Evolutionary conservation across 352 stramenopile species (phyloP), one percentile per base, ranked within the genome.

Genomic region (Phytopythium aichiense): DNA sequence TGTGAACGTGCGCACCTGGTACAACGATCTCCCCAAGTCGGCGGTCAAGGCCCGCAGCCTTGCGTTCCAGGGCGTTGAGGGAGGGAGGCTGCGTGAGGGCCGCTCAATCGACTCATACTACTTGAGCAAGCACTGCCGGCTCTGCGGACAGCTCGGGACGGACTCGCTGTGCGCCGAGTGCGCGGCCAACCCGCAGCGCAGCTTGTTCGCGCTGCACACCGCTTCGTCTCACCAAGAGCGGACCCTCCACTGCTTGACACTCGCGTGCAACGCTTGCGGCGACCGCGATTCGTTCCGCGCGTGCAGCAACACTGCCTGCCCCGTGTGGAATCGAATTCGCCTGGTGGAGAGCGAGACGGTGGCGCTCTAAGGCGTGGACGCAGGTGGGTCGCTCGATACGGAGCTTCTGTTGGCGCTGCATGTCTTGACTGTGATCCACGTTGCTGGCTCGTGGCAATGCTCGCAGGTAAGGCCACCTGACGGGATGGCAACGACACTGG

Each of bases 61-160:
- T 46, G 63, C 68, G 22, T 64, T 64, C 30, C 59, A 72, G 31
- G 20, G 33, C 25, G 20, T 31, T 15, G 28, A 23, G 11, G 53
- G 22, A 15, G 20, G 20, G 4, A 31, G 53, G 13, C 35, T 49
- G 35, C 35, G 56, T 5, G 59, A 68, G 20, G 56, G 69, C 55
- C 71, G 76, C 35, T 81, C 81, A 0, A 95, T 95, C 48, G 87
- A 95, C 64, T 84, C 79, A 28, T 95, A 88, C 55, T 95, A 95
- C 73, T 60, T 80, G 66, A 95, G 87, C 66, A 88, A 89, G 37
- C 85, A 90, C 60, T 95, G 87, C 49, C 78, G 69, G 1, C 69
- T 95, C 0, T 95, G 87, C 33, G 80, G 85, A 2, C 69, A 73
- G 7, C 72, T 91, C n/a, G 84, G 82, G 0, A 80, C 70, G 42